These are phyloP conservation scores for Picochlorum costavermella DNA, from an alignment of 139 green algal genomes.

Conservation along the genomic window DNA sequence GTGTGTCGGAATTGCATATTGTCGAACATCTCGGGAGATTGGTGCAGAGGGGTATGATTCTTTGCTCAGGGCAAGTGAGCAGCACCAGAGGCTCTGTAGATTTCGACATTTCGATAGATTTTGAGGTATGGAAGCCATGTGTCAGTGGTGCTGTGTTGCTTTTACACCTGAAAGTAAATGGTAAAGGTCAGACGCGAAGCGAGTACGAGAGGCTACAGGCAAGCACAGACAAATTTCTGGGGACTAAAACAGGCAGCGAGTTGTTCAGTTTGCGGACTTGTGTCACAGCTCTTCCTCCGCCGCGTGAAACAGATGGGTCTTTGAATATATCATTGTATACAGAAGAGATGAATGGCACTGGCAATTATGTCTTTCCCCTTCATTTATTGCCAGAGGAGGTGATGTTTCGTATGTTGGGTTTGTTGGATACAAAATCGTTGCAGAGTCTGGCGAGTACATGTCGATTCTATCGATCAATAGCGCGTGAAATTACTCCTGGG, in stretches of 20 bases:
- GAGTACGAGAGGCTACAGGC: neutral
- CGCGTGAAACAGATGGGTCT: neutral
- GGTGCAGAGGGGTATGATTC: neutral
- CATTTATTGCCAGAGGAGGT: constrained; percentile 1
- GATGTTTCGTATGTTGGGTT: constrained; percentile 12
- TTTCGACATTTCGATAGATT: neutral
- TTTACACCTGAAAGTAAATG: neutral
- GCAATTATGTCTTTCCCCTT: neutral
- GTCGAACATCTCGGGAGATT: neutral
- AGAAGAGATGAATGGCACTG: neutral
- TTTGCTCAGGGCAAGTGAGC: neutral
- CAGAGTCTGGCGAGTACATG: constrained; percentile 21
- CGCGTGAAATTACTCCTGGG: constrained; percentile 36
- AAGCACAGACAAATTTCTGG: neutral
- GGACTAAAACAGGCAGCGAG: neutral
- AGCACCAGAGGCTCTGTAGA: neutral
- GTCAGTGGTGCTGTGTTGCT: neutral
- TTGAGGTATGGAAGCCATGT: neutral
- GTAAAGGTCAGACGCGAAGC: neutral
- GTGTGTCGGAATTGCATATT: too few relatives aligned
- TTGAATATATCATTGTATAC: neutral
- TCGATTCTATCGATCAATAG: constrained; percentile 20
- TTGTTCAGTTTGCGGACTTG: neutral
- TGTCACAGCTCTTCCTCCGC: neutral
- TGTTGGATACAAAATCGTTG: constrained; percentile 23